phyloP scores from a whole-genome alignment of 768 basidiomycete genomes.

The Podaxis rugospora region DNA sequence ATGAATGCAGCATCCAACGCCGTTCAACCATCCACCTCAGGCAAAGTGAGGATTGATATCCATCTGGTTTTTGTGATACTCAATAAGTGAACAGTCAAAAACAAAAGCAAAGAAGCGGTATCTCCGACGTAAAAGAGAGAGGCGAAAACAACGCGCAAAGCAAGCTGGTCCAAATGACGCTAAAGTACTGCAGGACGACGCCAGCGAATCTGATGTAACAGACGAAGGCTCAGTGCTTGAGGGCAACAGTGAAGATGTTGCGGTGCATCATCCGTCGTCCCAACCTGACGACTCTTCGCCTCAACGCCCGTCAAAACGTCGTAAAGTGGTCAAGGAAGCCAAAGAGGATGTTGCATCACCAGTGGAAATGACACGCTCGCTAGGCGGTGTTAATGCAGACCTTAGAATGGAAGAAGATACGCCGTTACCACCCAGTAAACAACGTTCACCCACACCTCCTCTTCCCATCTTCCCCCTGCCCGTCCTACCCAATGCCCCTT shows the following conservation, averaged over 20 bases:
- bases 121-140: slow-evolving; percentile 26
- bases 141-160: slow-evolving; percentile 21
- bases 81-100: slow-evolving; percentile 18
- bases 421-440: neutral
- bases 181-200: neutral
- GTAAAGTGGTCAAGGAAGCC: slow-evolving; percentile 6
- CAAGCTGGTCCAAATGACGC: neutral
- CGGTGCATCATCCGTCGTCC: neutral
- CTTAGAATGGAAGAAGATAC: neutral
- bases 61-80: neutral
- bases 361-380: slow-evolving; percentile 2
- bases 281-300: neutral
- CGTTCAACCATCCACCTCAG: neutral
- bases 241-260: neutral
- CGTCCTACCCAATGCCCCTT: slow-evolving; percentile 60
- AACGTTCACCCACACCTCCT: neutral
- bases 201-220: neutral
- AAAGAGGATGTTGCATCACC: slow-evolving; percentile 1
- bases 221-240: neutral
- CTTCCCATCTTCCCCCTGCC: slow-evolving; percentile 73
- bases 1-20: neutral
- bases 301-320: slow-evolving; percentile 9
- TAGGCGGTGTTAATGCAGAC: slow-evolving; percentile 8
- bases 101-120: slow-evolving; percentile 28
- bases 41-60: neutral